Conservation (phyloP, 805 yeast genomes). For the Lipomyces kockii region DNA sequence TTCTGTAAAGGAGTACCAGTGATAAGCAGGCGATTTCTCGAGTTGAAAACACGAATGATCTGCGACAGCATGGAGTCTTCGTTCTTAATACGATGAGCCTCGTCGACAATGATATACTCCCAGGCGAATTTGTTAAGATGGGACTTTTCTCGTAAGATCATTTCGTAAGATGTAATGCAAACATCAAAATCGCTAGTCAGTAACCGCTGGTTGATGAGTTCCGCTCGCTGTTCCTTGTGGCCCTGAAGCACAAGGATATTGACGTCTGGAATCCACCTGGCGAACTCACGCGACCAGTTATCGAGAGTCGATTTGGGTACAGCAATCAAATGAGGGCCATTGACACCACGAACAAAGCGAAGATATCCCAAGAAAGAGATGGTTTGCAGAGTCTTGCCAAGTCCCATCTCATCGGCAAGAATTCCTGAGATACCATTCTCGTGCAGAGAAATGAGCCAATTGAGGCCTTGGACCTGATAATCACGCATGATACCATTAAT, state of each 20-base stretch:
- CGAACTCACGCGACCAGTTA: slow-evolving; percentile 95
- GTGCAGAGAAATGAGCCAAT: slow-evolving; percentile 89
- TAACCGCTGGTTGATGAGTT: slow-evolving; percentile 60
- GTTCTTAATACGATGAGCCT: slow-evolving; percentile 92
- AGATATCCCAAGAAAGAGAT: slow-evolving; percentile 88
- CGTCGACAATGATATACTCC: slow-evolving; percentile 90
- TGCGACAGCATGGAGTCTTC: slow-evolving; percentile 92
- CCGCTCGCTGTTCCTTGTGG: slow-evolving; percentile 72
- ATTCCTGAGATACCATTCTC: slow-evolving; percentile 91
- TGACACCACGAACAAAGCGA: slow-evolving; percentile 73
- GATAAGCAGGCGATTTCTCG: slow-evolving; percentile 79
- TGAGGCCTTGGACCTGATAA: slow-evolving; percentile 92
- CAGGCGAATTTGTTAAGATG: slow-evolving; percentile 80
- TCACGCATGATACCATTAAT: slow-evolving; percentile 79
- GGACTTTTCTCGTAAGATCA: slow-evolving; percentile 87
- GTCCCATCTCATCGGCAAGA: slow-evolving; percentile 97
- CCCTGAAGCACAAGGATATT: slow-evolving; percentile 86
- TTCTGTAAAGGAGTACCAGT: slow-evolving; percentile 98
- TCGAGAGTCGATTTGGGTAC: slow-evolving; percentile 96
- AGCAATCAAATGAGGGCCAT: slow-evolving; percentile 88
- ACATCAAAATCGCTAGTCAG: slow-evolving; percentile 85
- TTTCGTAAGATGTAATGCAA: slow-evolving; percentile 86
- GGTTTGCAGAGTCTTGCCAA: slow-evolving; percentile 95
- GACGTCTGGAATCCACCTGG: slow-evolving; percentile 95
- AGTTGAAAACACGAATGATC: slow-evolving; percentile 85